Evolutionary conservation across 2,329 filamentous ascomycete species (phyloP).

Genomic region (Nemania sp.): DNA sequence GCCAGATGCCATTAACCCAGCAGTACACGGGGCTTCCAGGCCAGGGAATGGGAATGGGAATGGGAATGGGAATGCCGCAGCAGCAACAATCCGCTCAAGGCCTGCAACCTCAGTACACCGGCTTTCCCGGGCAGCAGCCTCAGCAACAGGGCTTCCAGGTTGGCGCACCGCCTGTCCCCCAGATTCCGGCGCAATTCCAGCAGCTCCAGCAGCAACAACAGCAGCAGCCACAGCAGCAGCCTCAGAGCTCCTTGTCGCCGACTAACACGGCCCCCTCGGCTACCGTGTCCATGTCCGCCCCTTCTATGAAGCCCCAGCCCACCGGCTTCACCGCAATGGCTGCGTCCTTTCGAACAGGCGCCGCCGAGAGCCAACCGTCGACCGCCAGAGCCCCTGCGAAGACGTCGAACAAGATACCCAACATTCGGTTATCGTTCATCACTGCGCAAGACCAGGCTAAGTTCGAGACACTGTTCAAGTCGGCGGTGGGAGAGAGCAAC

Average conservation of each 20-base stretch:
- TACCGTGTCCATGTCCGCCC: conserved; percentile 55
- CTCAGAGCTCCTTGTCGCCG: conserved; percentile 50
- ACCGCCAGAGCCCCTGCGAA: conserved; percentile 50
- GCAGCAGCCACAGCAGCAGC: conserved; percentile 52
- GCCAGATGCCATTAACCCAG: conserved; percentile 57
- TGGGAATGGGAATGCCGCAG: no score
- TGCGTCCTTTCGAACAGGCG: conserved; percentile 63
- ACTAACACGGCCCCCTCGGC: conserved; percentile 50
- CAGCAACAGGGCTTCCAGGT: conserved; percentile 65
- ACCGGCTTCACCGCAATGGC: conserved; percentile 70
- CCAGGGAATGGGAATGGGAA: conserved; percentile 53
- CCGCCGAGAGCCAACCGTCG: conserved; percentile 46
- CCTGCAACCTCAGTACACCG: conserved; percentile 53
- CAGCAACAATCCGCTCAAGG: conserved; percentile 43
- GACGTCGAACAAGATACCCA: conserved; percentile 78
- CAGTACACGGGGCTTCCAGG: conserved; percentile 64
- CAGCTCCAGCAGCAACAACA: conserved; percentile 64
- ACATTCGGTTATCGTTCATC: conserved; percentile 92
- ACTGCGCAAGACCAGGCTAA: conserved; percentile 93
- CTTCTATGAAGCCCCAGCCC: conserved; percentile 62
- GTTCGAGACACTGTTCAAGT: conserved; percentile 97
- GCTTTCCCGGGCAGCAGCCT: conserved; percentile 47
- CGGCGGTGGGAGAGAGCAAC: conserved; percentile 81
- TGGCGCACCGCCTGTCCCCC: conserved; percentile 61
- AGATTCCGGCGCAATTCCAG: conserved; percentile 63